These are phyloP conservation scores for Atkinsonella texensis DNA, from an alignment of 2,329 filamentous ascomycete species.

Conservation along the genomic window DNA sequence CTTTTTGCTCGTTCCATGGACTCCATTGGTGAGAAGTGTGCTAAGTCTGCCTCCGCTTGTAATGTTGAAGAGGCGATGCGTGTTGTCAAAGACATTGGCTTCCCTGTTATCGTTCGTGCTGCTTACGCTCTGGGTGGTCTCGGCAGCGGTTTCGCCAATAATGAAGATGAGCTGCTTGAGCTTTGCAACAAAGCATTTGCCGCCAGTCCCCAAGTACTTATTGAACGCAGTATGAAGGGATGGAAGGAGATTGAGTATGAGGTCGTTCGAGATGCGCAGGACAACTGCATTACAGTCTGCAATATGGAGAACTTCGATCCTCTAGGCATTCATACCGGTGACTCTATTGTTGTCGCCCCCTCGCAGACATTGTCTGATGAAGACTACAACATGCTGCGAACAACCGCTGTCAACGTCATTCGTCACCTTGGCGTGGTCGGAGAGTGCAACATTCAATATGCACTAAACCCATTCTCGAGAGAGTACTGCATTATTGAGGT, in stretches of 20 bases:
- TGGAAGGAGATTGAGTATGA: constrained; percentile 99
- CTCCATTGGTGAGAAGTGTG: constrained; percentile 93
- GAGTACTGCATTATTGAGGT: constrained; percentile 99
- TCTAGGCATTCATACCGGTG: constrained; percentile 92
- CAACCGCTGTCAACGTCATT: constrained; percentile 93
- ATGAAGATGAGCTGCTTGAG: constrained; percentile 69
- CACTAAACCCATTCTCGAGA: constrained; percentile 83
- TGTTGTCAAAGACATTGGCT: constrained; percentile 86
- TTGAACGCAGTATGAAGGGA: constrained; percentile 98
- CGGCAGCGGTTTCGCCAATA: constrained; percentile 88
- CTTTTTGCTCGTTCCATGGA: constrained; percentile 98
- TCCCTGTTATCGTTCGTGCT: constrained; percentile 92
- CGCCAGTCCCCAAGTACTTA: constrained; percentile 87
- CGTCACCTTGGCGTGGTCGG: constrained; percentile 93
- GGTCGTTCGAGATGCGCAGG: constrained; percentile 85
- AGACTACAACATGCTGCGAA: constrained; percentile 98
- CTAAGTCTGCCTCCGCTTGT: constrained; percentile 88
- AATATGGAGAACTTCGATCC: constrained; percentile 99
- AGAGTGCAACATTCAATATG: constrained; percentile 99
- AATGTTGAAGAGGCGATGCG: constrained; percentile 77
- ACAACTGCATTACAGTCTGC: constrained; percentile 99
- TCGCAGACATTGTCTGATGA: constrained; percentile 95
- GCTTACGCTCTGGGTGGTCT: constrained; percentile 92
- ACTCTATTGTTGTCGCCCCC: constrained; percentile 94
- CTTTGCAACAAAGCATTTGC: constrained; percentile 93